Evolutionary conservation across 1,284 basidiomycete genomes (phyloP), one percentile per base, ranked within the genome.

Genomic region (Macrocybe sp.): DNA sequence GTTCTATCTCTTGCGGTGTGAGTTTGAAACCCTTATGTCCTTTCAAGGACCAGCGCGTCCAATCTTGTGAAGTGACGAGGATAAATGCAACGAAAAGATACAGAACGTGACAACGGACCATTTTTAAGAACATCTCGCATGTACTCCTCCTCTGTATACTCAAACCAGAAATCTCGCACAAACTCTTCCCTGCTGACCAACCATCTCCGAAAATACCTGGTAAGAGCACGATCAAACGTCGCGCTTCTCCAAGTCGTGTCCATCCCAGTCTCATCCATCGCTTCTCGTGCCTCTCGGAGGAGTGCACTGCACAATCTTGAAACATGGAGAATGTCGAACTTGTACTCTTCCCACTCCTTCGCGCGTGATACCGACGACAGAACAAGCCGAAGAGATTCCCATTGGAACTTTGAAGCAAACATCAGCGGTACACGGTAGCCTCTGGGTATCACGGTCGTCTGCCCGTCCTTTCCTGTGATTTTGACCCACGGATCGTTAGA

Each of bases 1-100:
- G 53, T 6, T 55, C 50, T 9, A 66, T 55, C 43, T 72, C 67
- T 5, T 66, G 62, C 36, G 63, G 64, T 1, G 66, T 66, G 6
- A 72, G 55, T 5, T 54, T 43, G 52, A 73, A 74, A n/a, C 70
- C 70, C 47, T 67, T 67, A 41, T 72, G 66, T 40, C 69, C 70
- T 54, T 67, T 67, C 6, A 68, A 37, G 2, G 66, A 66, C 61
- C 66, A 71, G 3, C 62, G 53, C 0, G 45, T 46, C 71, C 71
- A 73, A 41, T 67, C 70, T 72, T 22, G 3, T 14, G 37, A 37
- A 16, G 37, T 9, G n/a, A 22, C 11, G 42, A 50, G 29, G 6
- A 43, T 34, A 28, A 53, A 37, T 11, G n/a, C 28, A 9, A 7
- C 14, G 2, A 9, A 10, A 2, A 2, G 11, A 34, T 37, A 16